Evolutionary conservation across 164 flowering plant species (phyloP).

Genomic region (Cinnamomum micranthum): DNA sequence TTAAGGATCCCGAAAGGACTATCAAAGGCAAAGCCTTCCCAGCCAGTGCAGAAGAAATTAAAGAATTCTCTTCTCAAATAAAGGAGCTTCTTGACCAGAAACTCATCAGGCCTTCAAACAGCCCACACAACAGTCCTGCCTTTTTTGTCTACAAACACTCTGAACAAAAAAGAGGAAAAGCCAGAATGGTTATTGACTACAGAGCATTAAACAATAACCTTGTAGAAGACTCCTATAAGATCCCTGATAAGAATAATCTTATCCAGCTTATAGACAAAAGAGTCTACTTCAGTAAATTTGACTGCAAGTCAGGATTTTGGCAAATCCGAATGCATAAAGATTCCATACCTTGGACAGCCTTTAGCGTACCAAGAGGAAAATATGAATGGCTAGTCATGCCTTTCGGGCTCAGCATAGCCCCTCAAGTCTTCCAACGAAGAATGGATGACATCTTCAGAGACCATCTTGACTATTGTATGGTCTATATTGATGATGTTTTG

Average conservation of each 20-base stretch:
- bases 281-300: neutral
- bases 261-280: neutral
- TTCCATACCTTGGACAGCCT: neutral
- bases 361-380: neutral
- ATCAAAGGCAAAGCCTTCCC: too few relatives aligned
- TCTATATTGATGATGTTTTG: slow-evolving; percentile 6
- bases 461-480: neutral
- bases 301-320: slow-evolving; percentile 1
- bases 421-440: neutral
- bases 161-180: too few relatives aligned
- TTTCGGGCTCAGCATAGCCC: slow-evolving; percentile 9
- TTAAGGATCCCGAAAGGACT: too few relatives aligned
- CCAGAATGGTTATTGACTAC: neutral
- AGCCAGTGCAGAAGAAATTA: too few relatives aligned
- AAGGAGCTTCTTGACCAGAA: too few relatives aligned
- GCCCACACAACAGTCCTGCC: neutral
- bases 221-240: too few relatives aligned
- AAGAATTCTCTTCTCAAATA: too few relatives aligned
- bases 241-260: too few relatives aligned
- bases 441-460: neutral
- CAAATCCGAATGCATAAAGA: slow-evolving; percentile 2
- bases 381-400: too few relatives aligned
- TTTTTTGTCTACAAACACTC: too few relatives aligned
- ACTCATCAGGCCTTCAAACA: too few relatives aligned
- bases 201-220: neutral